These are phyloP conservation scores for Asterophora lycoperdoides DNA, from an alignment of 768 basidiomycete species.

Conservation along the genomic window DNA sequence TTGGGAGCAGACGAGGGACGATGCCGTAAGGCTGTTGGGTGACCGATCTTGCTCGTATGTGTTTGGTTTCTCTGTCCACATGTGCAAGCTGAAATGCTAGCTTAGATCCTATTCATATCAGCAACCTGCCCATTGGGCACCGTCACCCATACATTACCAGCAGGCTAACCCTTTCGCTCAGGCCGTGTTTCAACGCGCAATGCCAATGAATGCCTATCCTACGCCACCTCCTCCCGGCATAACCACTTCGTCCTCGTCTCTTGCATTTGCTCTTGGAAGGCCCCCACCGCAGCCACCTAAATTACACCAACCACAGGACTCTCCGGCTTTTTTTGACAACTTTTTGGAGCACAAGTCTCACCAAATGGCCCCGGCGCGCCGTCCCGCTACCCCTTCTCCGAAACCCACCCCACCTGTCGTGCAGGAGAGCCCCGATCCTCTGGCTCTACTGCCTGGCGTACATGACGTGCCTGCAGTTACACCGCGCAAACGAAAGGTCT, in stretches of 20 bases:
- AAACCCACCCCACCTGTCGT: slow-evolving; percentile 16
- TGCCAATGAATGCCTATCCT: slow-evolving; percentile 63
- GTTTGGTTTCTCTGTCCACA: slow-evolving; percentile 18
- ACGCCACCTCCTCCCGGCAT: slow-evolving; percentile 68
- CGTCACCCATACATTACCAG: slow-evolving; percentile 37
- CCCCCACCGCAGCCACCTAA: slow-evolving; percentile 23
- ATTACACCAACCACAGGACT: slow-evolving; percentile 52
- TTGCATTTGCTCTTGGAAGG: slow-evolving; percentile 66
- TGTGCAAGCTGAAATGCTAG: slow-evolving; percentile 14
- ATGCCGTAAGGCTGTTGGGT: slow-evolving; percentile 56
- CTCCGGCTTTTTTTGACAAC: slow-evolving; percentile 58
- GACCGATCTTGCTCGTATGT: slow-evolving; percentile 50
- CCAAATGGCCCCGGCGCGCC: slow-evolving; percentile 31
- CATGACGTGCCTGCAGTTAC: slow-evolving; percentile 34
- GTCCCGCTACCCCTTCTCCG: slow-evolving; percentile 21
- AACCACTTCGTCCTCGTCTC: slow-evolving; percentile 64
- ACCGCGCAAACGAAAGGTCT: slow-evolving; percentile 68
- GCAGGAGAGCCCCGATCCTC: slow-evolving; percentile 53
- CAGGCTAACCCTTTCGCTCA: slow-evolving; percentile 57
- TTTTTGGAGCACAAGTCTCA: slow-evolving; percentile 56
- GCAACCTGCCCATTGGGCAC: slow-evolving; percentile 39
- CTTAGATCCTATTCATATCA: slow-evolving; percentile 40
- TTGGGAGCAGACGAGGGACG: slow-evolving; percentile 61
- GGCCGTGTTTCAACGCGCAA: slow-evolving; percentile 58
- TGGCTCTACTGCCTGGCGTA: slow-evolving; percentile 36